phyloP scores from a whole-genome alignment of 495 filamentous ascomycete species.

The Penicillium psychrofluorescens region DNA sequence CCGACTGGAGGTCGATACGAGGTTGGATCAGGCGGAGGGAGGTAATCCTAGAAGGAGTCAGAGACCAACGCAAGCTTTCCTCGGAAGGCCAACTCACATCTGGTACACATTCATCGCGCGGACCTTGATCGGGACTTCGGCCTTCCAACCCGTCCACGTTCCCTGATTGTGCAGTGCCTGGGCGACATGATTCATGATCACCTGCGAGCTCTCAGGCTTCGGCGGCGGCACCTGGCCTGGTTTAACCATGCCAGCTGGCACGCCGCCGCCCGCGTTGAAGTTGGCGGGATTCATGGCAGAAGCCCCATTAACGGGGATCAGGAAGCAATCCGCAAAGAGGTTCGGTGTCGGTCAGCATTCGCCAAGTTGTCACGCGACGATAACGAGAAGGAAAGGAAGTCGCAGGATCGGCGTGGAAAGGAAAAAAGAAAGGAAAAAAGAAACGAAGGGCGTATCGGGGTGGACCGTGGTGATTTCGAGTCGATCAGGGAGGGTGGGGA shows the following conservation, averaged over 20 bases:
- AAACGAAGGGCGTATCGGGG: constrained; percentile 17
- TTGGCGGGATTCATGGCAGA: constrained; percentile 45
- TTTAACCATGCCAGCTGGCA: constrained; percentile 27
- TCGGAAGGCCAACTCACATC: constrained; percentile 30
- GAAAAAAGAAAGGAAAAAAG: constrained; percentile 7
- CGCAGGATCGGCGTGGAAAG: constrained; percentile 7
- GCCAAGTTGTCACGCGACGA: constrained; percentile 12
- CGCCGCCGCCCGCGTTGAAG: constrained; percentile 38
- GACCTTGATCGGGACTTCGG: constrained; percentile 30
- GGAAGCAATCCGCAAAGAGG: constrained; percentile 31
- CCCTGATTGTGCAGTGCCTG: constrained; percentile 31
- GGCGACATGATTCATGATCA: constrained; percentile 31
- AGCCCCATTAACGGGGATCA: constrained; percentile 39
- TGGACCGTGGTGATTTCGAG: constrained; percentile 19
- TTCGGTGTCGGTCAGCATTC: constrained; percentile 34
- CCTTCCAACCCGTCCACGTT: constrained; percentile 39
- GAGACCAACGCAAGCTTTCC: background rate
- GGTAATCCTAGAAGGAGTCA: constrained; percentile 27
- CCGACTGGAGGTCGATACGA: constrained; percentile 30
- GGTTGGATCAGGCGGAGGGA: constrained; percentile 45
- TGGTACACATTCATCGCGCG: constrained; percentile 38
- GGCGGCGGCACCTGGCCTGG: constrained; percentile 26
- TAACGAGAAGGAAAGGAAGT: background rate
- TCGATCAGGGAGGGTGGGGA: constrained; percentile 27
- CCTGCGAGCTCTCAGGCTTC: constrained; percentile 26